Evolutionary conservation across 805 yeast species (phyloP).

Genomic region (Candida suzukii): DNA sequence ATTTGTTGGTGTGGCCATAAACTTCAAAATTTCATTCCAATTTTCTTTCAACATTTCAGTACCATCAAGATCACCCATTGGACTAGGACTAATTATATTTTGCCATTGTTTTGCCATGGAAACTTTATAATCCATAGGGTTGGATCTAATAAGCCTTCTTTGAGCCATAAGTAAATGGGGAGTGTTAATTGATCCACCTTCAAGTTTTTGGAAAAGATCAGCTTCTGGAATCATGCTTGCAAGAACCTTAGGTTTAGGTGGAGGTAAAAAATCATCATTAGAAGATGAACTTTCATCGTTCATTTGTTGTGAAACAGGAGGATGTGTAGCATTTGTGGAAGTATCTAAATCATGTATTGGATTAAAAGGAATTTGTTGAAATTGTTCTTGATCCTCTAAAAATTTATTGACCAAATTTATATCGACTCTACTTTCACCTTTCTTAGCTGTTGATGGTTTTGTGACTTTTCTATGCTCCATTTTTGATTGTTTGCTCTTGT

Average conservation of each 20-base stretch:
- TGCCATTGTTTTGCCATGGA: constrained; percentile 2
- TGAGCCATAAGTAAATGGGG: constrained; percentile 13
- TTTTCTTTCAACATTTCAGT: neutral
- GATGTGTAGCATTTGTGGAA: neutral
- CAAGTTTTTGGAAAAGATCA: constrained; percentile 13
- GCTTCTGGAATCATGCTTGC: constrained; percentile 11
- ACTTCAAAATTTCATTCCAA: constrained; percentile 1
- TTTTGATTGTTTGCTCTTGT: neutral
- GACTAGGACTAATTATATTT: neutral
- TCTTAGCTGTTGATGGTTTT: neutral
- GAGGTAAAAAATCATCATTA: neutral
- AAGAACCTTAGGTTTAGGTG: constrained; percentile 5
- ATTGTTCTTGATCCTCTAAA: neutral
- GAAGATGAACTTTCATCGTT: no score
- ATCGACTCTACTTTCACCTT: neutral
- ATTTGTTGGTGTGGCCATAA: neutral
- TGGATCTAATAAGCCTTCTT: neutral
- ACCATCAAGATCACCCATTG: neutral
- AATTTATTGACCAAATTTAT: neutral
- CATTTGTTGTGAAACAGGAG: no score
- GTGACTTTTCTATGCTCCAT: neutral
- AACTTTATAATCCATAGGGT: constrained; percentile 2
- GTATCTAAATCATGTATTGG: neutral
- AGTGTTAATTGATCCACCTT: constrained; percentile 8
- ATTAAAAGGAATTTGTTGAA: neutral